Evolutionary conservation across 176 grass and related monocot species (phyloP), one percentile per base, ranked within the genome.

Genomic region (Bonia amplexicaulis): DNA sequence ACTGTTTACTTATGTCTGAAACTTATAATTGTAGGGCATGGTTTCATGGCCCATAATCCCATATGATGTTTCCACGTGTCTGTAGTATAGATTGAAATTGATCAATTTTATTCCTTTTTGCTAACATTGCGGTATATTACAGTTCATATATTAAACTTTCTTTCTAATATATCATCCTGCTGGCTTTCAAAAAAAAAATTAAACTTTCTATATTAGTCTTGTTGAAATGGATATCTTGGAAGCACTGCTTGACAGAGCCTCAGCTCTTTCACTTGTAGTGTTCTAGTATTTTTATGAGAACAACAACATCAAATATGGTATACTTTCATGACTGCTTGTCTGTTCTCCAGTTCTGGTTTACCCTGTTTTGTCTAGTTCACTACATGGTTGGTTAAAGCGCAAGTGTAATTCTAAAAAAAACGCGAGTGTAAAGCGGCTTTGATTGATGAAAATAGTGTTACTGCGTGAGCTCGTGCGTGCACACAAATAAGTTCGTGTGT

Each of bases 261-360:
- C 17, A 35, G 8, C 48, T 37, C 72, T 74, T 55, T 53, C 14
- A 27, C 25, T 12, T 62, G 10, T 12, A 27, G 12, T 62, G 59
- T 27, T 62, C 25, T 62, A 11, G 29, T 62, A 11, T 62, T 62
- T 62, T 62, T 2, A 62, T 27, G 23, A 62, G 59, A 4, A 13
- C 59, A 5, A 10, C 55, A 60, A 27, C 59, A 27, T 62, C 59
- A 22, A 25, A 26, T 26, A 27, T 27, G 1, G 35, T 42, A 48
- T 47, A 73, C 57, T 66, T 88, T n/a, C 66, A 72, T 73, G 55
- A 42, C 46, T 61, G 42, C 66, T 73, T 80, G 26, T 12, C 25
- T 1, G n/a, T 52, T 78, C 62, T 63, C 54, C n/a, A n/a, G 45
- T 48, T 83, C 7, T 70, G 51, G 73, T 69, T 79, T 69, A 39